Evolutionary conservation across 2,329 filamentous ascomycete genomes (phyloP).

Genomic region (Chaetothyriales sp.): DNA sequence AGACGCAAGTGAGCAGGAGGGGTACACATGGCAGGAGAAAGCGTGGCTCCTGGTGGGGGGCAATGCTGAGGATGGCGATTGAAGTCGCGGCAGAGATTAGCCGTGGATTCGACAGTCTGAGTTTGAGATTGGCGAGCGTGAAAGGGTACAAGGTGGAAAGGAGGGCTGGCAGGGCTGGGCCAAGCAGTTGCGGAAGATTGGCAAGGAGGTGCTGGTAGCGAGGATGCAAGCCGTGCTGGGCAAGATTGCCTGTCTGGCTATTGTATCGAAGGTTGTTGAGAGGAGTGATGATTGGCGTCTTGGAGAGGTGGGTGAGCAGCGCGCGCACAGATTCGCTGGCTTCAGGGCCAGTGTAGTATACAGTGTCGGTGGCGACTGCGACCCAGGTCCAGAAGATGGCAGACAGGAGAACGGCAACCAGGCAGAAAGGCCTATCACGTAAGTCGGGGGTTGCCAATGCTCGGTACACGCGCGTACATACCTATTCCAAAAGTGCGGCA

Average conservation of each 20-base stretch:
- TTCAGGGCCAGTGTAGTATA: constrained; percentile 51
- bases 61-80: constrained; percentile 30
- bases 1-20: constrained; percentile 37
- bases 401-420: constrained; percentile 51
- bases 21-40: constrained; percentile 40
- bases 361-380: constrained; percentile 71
- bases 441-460: not conserved
- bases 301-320: constrained; percentile 41
- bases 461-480: constrained; percentile 31
- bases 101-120: constrained; percentile 22
- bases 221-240: constrained; percentile 62
- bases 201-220: constrained; percentile 63
- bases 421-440: constrained; percentile 37
- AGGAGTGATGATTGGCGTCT: constrained; percentile 57
- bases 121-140: constrained; percentile 19
- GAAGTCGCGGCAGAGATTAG: constrained; percentile 32
- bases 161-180: constrained; percentile 52
- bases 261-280: constrained; percentile 70
- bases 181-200: constrained; percentile 59
- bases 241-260: constrained; percentile 54
- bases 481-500: constrained; percentile 76
- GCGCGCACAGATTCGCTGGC: constrained; percentile 25
- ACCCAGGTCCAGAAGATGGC: constrained; percentile 54
- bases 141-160: constrained; percentile 29
- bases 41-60: constrained; percentile 40